Evolutionary conservation across 2,329 filamentous ascomycete species (phyloP).

Genomic region (Ceratocystis albifundus): DNA sequence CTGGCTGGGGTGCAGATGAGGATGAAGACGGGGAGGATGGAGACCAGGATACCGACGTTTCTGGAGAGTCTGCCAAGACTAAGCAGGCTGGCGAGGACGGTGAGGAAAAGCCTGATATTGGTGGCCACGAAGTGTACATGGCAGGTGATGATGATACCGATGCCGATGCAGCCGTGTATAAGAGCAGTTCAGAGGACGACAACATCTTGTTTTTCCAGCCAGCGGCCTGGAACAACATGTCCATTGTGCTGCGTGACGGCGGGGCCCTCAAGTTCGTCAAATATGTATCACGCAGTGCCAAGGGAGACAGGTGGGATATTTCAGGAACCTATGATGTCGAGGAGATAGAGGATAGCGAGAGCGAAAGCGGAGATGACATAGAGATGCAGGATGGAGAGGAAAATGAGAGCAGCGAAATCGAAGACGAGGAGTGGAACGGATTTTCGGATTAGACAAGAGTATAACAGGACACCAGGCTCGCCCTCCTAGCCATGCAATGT

Average conservation of each 20-base stretch:
- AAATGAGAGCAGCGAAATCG: slow-evolving; percentile 14
- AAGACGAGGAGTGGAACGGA: slow-evolving; percentile 18
- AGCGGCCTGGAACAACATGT: slow-evolving; percentile 77
- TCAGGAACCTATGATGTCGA: slow-evolving; percentile 65
- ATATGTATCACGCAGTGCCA: slow-evolving; percentile 73
- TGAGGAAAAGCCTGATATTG: slow-evolving; percentile 43
- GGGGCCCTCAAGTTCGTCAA: slow-evolving; percentile 89
- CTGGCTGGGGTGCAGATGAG: slow-evolving; percentile 69
- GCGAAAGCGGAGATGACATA: slow-evolving; percentile 30
- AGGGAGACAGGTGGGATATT: slow-evolving; percentile 88
- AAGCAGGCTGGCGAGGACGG: slow-evolving; percentile 30
- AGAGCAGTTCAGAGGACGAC: slow-evolving; percentile 62
- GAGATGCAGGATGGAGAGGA: slow-evolving; percentile 26
- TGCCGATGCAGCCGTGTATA: slow-evolving; percentile 78
- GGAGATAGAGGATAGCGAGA: slow-evolving; percentile 39
- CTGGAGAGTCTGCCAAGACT: slow-evolving; percentile 28
- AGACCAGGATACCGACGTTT: slow-evolving; percentile 37
- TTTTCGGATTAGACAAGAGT: slow-evolving; percentile 20
- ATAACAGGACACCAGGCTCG: not conserved
- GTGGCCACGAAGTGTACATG: slow-evolving; percentile 87
- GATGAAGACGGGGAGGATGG: slow-evolving; percentile 41
- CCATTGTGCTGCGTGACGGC: slow-evolving; percentile 75
- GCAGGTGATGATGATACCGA: slow-evolving; percentile 65
- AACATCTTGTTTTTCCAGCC: slow-evolving; percentile 54
- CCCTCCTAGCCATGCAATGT: not conserved